Evolutionary conservation across 768 basidiomycete species (phyloP).

Genomic region (Psilocybe azurescens): DNA sequence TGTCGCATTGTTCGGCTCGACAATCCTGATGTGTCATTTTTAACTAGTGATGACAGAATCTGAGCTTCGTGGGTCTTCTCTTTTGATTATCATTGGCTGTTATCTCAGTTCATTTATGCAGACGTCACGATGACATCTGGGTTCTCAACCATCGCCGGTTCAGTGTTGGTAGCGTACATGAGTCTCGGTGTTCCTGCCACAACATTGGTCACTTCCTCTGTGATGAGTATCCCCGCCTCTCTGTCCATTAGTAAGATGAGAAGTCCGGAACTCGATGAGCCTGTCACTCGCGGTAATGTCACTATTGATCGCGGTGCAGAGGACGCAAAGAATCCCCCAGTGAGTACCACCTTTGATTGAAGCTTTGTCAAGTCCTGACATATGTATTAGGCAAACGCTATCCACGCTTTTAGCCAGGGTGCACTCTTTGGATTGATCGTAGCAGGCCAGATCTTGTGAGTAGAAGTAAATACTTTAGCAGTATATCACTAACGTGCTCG

Average conservation of each 20-base stretch:
- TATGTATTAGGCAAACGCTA: constrained; percentile 61
- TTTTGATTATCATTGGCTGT: neutral
- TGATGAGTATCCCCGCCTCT: constrained; percentile 96
- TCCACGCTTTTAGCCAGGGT: constrained; percentile 91
- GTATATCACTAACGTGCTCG: neutral
- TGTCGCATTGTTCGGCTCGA: neutral
- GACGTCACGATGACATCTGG: constrained; percentile 88
- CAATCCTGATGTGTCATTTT: neutral
- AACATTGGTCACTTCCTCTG: constrained; percentile 86
- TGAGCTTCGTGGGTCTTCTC: constrained; percentile 63
- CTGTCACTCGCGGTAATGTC: constrained; percentile 81
- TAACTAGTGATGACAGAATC: constrained; percentile 75
- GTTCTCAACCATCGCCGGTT: constrained; percentile 92
- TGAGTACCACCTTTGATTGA: constrained; percentile 28
- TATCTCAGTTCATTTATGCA: constrained; percentile 17
- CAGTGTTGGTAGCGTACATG: constrained; percentile 86
- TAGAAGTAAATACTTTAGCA: constrained; percentile 1
- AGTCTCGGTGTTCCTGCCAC: constrained; percentile 74
- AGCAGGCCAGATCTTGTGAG: constrained; percentile 85
- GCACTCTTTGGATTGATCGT: constrained; percentile 85
- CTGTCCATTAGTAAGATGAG: constrained; percentile 91
- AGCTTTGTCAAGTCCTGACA: constrained; percentile 6
- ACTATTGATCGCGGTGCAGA: constrained; percentile 79
- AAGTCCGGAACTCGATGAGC: constrained; percentile 81
- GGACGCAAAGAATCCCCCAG: constrained; percentile 53